These are phyloP conservation scores for Erodium moschatum DNA, from an alignment of 441 rosid genomes.

Conservation along the genomic window DNA sequence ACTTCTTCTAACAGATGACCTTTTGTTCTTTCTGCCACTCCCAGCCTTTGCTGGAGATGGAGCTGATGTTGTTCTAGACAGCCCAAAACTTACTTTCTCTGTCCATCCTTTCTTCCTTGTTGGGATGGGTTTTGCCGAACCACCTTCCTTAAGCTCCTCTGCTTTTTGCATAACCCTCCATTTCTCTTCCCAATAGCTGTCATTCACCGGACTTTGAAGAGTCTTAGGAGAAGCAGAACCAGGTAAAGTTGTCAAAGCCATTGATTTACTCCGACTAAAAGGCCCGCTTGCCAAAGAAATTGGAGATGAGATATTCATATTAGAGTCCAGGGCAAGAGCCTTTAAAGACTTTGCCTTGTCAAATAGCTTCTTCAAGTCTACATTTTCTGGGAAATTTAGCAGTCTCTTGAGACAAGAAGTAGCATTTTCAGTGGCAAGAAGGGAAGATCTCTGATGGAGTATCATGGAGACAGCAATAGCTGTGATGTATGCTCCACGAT, in stretches of 20 bases:
- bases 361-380: constrained; percentile 49
- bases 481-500: constrained; percentile 62
- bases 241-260: constrained; percentile 40
- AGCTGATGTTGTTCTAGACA: constrained; percentile 66
- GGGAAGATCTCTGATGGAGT: constrained; percentile 65
- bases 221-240: constrained; percentile 52
- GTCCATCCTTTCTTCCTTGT: constrained; percentile 54
- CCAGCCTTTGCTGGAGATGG: constrained; percentile 40
- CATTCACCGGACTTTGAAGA: constrained; percentile 40
- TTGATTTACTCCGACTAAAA: constrained; percentile 30
- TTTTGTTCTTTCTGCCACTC: constrained; percentile 24
- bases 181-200: constrained; percentile 91
- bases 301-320: constrained; percentile 23
- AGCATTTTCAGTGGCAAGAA: constrained; percentile 84
- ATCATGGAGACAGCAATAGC: constrained; percentile 81
- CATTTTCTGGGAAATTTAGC: constrained; percentile 64
- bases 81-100: constrained; percentile 41
- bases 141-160: constrained; percentile 41
- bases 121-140: constrained; percentile 33
- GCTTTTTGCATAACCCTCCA: constrained; percentile 70
- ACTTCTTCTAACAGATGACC: constrained; percentile 44
- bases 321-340: constrained; percentile 46
- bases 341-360: constrained; percentile 69
- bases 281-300: constrained; percentile 24
- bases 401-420: constrained; percentile 82